A percentile compares a stretch with the other conserved stretches of the same genome.
These are phyloP conservation scores for Scutellaria barbata DNA, from an alignment of 257 asterid genomes.

Conservation along the genomic window DNA sequence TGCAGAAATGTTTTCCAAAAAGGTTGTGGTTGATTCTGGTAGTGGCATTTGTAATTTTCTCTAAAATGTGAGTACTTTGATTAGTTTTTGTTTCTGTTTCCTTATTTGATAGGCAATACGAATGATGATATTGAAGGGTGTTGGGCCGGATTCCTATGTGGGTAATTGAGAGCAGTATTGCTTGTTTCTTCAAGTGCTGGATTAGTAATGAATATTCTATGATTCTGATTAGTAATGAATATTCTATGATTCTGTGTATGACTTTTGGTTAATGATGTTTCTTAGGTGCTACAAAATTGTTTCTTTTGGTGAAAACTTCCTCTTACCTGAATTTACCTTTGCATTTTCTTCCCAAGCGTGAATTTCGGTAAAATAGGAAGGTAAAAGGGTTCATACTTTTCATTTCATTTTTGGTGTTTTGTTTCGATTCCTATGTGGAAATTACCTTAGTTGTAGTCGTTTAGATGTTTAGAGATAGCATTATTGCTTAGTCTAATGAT, in stretches of 20 bases:
- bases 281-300: slow-evolving; percentile 82
- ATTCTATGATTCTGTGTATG: slow-evolving; percentile 8
- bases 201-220: no score
- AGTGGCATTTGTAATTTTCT: slow-evolving; percentile 16
- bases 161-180: slow-evolving; percentile 47
- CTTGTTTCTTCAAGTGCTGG: slow-evolving; percentile 16
- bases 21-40: slow-evolving; percentile 50
- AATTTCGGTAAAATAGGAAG: slow-evolving; percentile 73
- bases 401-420: neutral
- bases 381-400: slow-evolving; percentile 32
- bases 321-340: slow-evolving; percentile 61
- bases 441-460: slow-evolving; percentile 6
- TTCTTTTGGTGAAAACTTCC: slow-evolving; percentile 86
- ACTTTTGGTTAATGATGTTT: slow-evolving; percentile 26
- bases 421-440: neutral
- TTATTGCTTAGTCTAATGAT: neutral
- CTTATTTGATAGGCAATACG: slow-evolving; percentile 71
- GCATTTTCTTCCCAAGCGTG: slow-evolving; percentile 96
- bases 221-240: no score
- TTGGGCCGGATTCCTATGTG: slow-evolving; percentile 72
- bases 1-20: slow-evolving; percentile 72
- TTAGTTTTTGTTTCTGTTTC: neutral
- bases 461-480: slow-evolving; percentile 6
- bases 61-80: neutral
- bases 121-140: slow-evolving; percentile 78